Evolutionary conservation across 371 early-diverging fungal genomes (phyloP).

Genomic region (Mortierella sp.): DNA sequence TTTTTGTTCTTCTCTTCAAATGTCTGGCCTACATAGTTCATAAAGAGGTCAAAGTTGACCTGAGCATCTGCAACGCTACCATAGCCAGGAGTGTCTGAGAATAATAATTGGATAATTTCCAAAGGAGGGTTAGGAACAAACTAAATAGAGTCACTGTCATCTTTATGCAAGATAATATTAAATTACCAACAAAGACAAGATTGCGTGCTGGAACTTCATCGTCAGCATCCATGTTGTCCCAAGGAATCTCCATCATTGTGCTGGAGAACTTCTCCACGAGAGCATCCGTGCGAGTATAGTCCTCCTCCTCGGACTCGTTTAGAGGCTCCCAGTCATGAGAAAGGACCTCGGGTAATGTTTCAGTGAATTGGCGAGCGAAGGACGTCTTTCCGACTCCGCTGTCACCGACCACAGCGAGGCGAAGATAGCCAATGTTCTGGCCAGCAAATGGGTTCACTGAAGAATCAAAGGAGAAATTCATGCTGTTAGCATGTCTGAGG

Average conservation of each 20-base stretch:
- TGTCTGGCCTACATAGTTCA: constrained; percentile 43
- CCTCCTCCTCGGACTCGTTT: constrained; percentile 40
- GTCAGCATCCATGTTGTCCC: constrained; percentile 59
- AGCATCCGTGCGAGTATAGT: constrained; percentile 38
- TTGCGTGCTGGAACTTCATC: constrained; percentile 56
- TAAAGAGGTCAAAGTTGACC: constrained; percentile 49
- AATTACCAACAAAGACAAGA: constrained; percentile 58
- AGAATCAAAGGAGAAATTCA: constrained; percentile 3
- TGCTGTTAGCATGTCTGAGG: constrained; percentile 17
- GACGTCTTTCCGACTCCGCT: constrained; percentile 71
- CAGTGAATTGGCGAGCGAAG: constrained; percentile 60
- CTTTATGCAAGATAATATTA: neutral
- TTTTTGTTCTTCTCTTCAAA: constrained; percentile 54
- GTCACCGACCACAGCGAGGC: constrained; percentile 70
- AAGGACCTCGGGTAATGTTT: constrained; percentile 56
- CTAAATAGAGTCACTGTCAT: neutral
- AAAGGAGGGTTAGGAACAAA: neutral
- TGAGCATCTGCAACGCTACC: constrained; percentile 54
- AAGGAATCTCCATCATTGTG: constrained; percentile 54
- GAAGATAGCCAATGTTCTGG: constrained; percentile 60
- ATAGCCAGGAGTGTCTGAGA: constrained; percentile 51
- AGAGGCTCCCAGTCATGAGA: constrained; percentile 42
- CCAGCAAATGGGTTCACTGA: constrained; percentile 52
- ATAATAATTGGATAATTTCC: neutral
- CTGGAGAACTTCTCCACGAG: constrained; percentile 57